phyloP scores from a whole-genome alignment of 2,329 filamentous ascomycete species.

The Neoarthrinium moseri region DNA sequence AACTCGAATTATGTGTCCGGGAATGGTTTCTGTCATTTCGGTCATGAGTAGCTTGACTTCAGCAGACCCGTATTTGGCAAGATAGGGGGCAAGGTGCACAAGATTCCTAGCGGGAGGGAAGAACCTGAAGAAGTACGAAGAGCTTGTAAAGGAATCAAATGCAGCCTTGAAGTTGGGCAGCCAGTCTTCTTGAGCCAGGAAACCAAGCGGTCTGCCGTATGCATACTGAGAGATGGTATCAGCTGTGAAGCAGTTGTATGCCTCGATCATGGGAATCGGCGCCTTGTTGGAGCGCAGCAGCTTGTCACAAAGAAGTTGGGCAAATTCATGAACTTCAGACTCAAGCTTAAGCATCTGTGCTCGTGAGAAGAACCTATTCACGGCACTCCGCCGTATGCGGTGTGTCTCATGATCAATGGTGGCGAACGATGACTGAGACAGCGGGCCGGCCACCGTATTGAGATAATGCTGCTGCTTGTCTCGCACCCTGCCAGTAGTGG shows the following conservation, averaged over 20 bases:
- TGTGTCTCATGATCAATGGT: conserved; percentile 25
- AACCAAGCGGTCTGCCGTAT: conserved; percentile 20
- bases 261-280: conserved; percentile 12
- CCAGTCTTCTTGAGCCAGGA: conserved; percentile 13
- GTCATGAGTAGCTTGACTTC: conserved; percentile 12
- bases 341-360: conserved; percentile 28
- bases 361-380: conserved; percentile 30
- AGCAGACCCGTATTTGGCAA: conserved; percentile 19
- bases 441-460: not conserved
- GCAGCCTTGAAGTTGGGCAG: conserved; percentile 15
- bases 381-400: conserved; percentile 21
- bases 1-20: conserved; percentile 28
- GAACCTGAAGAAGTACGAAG: conserved; percentile 20
- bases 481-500: conserved; percentile 26
- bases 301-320: conserved; percentile 28
- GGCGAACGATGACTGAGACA: conserved; percentile 14
- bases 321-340: conserved; percentile 21
- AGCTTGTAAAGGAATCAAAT: conserved; percentile 18
- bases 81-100: conserved; percentile 14
- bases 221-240: conserved; percentile 21
- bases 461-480: conserved; percentile 22
- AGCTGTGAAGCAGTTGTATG: conserved; percentile 19
- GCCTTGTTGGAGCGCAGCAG: conserved; percentile 13
- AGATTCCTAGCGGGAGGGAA: conserved; percentile 16
- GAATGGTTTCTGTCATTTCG: conserved; percentile 15